Percentiles rank a stretch among this genome's conserved stretches.
Evolutionary conservation across 129 eudicot genomes (phyloP).

Genomic region (Flaveria trinervia): DNA sequence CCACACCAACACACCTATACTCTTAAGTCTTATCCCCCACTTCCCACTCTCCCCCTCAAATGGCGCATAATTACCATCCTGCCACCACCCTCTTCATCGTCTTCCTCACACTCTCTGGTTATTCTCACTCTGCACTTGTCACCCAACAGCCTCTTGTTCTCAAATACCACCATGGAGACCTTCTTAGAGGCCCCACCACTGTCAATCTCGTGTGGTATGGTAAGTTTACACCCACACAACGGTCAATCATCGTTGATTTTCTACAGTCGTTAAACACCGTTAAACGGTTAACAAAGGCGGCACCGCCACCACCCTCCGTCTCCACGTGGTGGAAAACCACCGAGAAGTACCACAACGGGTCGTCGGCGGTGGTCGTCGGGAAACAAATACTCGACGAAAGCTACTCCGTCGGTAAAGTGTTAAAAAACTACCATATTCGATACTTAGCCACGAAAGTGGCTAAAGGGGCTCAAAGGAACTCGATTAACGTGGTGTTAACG

Average conservation of each 20-base stretch:
- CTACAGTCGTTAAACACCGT: conserved; percentile 48
- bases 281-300: not conserved
- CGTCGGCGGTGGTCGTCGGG: conserved; percentile 48
- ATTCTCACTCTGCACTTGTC: conserved; percentile 49
- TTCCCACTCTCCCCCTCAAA: not conserved
- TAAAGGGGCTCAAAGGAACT: not conserved
- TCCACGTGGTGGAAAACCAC: conserved; percentile 68
- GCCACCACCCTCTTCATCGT: conserved; percentile 43
- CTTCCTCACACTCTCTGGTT: conserved; percentile 7
- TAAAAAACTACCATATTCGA: conserved; percentile 49
- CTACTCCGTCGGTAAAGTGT: conserved; percentile 56
- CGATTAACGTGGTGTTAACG: conserved; percentile 67
- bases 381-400: conserved; percentile 57
- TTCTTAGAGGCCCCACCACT: conserved; percentile 55
- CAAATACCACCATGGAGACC: conserved; percentile 72
- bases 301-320: conserved; percentile 47
- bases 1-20: conserved; percentile 5
- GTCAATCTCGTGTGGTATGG: conserved; percentile 88
- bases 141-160: conserved; percentile 50
- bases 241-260: conserved; percentile 62
- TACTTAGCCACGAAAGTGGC: conserved; percentile 43
- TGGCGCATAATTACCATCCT: conserved; percentile 42
- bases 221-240: conserved; percentile 59
- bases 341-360: conserved; percentile 62
- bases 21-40: not conserved